Evolutionary conservation across 352 stramenopile species (phyloP).

Genomic region (Pseudoperonospora humuli): DNA sequence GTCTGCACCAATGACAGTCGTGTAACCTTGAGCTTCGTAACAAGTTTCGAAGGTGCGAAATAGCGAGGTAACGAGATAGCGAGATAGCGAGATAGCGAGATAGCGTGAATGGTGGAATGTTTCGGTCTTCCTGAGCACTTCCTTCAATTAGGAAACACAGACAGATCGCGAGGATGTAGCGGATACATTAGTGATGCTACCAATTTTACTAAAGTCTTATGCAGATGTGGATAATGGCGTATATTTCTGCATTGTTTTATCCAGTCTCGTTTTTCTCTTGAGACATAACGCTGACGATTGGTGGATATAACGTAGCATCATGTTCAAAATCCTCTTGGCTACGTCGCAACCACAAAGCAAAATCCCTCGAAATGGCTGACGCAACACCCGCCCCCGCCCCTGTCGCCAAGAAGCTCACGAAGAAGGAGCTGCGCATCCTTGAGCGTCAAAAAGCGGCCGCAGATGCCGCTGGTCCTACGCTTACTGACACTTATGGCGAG

Average conservation of each 20-base stretch:
- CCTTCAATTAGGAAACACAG: too few species aligned
- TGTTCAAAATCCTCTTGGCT: too few species aligned
- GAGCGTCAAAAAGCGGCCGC: conserved; percentile 76
- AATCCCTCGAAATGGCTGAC: conserved; percentile 38
- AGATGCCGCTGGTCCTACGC: conserved; percentile 51
- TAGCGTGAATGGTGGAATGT: conserved; percentile 26
- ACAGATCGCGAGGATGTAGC: too few species aligned
- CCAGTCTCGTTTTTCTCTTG: conserved; percentile 17
- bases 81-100: too few species aligned
- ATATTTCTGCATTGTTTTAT: conserved; percentile 15
- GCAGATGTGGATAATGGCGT: conserved; percentile 22
- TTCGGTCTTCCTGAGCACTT: too few species aligned
- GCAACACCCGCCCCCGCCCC: conserved; percentile 20
- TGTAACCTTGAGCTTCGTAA: conserved; percentile 48
- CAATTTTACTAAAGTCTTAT: too few species aligned
- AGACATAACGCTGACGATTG: conserved; percentile 10
- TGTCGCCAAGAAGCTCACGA: conserved; percentile 79
- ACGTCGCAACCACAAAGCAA: conserved; percentile 13
- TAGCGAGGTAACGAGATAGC: too few species aligned
- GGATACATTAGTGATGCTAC: too few species aligned
- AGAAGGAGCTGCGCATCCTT: conserved; percentile 87
- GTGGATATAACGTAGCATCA: conserved; percentile 8
- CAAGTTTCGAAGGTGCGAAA: conserved; percentile 41
- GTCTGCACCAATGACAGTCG: conserved; percentile 91
- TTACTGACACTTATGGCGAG: conserved; percentile 85